Conservation (phyloP, 352 stramenopile species). For the Elongisporangium senticosum region DNA sequence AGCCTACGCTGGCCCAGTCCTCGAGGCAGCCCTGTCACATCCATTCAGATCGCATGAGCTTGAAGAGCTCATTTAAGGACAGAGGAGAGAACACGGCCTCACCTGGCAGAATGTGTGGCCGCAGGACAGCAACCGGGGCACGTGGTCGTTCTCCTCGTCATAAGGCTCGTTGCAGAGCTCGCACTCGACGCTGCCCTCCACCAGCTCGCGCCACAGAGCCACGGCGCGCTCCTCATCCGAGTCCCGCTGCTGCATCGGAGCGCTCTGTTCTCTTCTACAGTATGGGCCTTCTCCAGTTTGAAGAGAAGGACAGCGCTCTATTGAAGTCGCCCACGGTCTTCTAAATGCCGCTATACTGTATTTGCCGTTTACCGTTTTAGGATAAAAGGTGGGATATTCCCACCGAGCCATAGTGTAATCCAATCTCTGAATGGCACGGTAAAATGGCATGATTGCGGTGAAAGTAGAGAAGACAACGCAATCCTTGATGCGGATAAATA, state of each 20-base stretch:
- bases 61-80: slow-evolving; percentile 3
- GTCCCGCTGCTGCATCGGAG: slow-evolving; percentile 4
- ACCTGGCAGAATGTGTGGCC: slow-evolving; percentile 85
- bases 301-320: background rate
- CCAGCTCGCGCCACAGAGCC: slow-evolving; percentile 64
- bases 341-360: no score
- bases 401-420: no score
- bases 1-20: slow-evolving; percentile 42
- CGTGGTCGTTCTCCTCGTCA: slow-evolving; percentile 58
- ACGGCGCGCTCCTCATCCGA: slow-evolving; percentile 46
- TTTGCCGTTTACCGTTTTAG: background rate
- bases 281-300: background rate
- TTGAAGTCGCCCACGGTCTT: background rate
- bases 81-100: slow-evolving; percentile 4
- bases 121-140: slow-evolving; percentile 65
- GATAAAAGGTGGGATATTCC: background rate
- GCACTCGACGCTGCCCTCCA: slow-evolving; percentile 77
- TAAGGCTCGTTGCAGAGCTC: slow-evolving; percentile 86
- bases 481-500: background rate
- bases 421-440: background rate
- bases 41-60: background rate
- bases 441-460: background rate
- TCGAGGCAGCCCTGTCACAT: slow-evolving; percentile 46
- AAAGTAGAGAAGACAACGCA: no score
- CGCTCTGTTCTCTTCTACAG: background rate